A percentile compares a stretch with the other conserved stretches of the same genome.
Evolutionary conservation across 208 protist species (phyloP).

Genomic region (Acanthamoeba royreba): DNA sequence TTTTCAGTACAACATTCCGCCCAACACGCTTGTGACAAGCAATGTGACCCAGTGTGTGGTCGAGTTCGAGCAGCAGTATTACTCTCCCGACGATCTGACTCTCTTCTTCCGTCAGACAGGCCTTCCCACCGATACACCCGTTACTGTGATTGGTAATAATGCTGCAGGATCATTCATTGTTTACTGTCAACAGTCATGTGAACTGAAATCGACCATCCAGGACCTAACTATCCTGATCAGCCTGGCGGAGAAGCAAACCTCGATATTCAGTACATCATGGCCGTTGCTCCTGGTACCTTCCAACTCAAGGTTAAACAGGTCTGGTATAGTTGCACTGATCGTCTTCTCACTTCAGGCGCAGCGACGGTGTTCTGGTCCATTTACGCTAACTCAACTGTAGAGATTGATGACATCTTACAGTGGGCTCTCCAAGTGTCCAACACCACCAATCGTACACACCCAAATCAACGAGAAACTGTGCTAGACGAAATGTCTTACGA

Average conservation of each 20-base stretch:
- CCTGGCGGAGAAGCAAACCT: background rate
- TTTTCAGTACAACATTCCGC: background rate
- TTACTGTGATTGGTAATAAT: background rate
- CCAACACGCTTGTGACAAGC: background rate
- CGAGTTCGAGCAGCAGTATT: conserved; percentile 46
- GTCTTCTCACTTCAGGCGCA: too few relatives aligned
- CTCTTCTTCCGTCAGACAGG: conserved; percentile 45
- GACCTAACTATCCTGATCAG: too few relatives aligned
- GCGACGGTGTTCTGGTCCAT: conserved; percentile 54
- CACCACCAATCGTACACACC: background rate
- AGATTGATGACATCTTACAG: background rate
- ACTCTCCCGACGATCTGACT: conserved; percentile 15
- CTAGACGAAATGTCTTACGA: too few relatives aligned
- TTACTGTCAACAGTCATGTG: too few relatives aligned
- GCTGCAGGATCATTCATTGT: background rate
- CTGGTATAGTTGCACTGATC: too few relatives aligned
- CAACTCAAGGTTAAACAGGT: too few relatives aligned
- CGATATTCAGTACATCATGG: background rate
- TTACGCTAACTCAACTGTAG: background rate
- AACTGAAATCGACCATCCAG: too few relatives aligned
- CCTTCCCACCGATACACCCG: background rate
- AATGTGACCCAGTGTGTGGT: background rate
- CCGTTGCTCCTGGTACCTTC: background rate
- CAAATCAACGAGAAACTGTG: too few relatives aligned
- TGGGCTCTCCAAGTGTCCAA: background rate